Evolutionary conservation across 148 eudicot species (phyloP).

Genomic region (Cornus florida): DNA sequence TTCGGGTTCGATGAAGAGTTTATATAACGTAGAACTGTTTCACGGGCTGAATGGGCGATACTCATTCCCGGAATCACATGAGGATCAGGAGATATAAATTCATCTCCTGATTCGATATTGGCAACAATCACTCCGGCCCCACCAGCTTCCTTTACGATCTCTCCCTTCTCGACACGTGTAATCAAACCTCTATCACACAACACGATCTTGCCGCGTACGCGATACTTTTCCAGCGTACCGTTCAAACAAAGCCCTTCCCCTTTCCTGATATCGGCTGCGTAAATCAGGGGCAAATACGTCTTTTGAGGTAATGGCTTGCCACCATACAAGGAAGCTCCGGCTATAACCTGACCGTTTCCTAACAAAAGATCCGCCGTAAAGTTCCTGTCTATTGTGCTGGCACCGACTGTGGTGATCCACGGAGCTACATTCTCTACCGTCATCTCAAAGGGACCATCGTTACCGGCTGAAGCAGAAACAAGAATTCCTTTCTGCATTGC

Average conservation of each 20-base stretch:
- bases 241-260: constrained; percentile 20
- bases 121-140: constrained; percentile 44
- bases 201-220: constrained; percentile 50
- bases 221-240: constrained; percentile 22
- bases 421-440: constrained; percentile 50
- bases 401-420: constrained; percentile 64
- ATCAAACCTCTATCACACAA: constrained; percentile 22
- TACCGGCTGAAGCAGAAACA: constrained; percentile 70
- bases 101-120: constrained; percentile 20
- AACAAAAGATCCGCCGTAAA: constrained; percentile 52
- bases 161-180: constrained; percentile 38
- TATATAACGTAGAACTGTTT: constrained; percentile 27
- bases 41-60: constrained; percentile 24
- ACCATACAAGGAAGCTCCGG: constrained; percentile 29
- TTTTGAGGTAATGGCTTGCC: constrained; percentile 18
- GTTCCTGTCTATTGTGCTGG: constrained; percentile 60
- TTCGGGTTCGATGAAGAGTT: constrained; percentile 19
- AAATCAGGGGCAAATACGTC: constrained; percentile 25
- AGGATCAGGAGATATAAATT: constrained; percentile 38
- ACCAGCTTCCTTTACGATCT: constrained; percentile 33
- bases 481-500: constrained; percentile 57
- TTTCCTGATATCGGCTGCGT: constrained; percentile 26
- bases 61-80: constrained; percentile 38
- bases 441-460: constrained; percentile 35
- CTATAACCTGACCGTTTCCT: constrained; percentile 30